These are phyloP conservation scores for Coniochaeta pulveracea DNA, from an alignment of 2,329 filamentous ascomycete species.

Conservation along the genomic window DNA sequence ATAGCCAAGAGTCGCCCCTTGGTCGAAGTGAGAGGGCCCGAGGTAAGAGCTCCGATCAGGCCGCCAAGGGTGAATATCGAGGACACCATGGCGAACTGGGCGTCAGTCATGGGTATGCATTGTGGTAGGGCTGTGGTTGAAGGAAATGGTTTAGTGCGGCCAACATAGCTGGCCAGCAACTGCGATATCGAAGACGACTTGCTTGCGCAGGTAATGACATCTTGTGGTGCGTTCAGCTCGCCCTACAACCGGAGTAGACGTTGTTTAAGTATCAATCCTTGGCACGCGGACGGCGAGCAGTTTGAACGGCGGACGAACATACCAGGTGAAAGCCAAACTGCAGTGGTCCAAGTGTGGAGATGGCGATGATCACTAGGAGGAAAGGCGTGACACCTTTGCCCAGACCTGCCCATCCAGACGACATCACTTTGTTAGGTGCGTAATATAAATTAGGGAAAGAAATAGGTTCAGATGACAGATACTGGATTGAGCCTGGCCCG, in stretches of 20 bases:
- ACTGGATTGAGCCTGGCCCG: neutral
- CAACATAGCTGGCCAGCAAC: conserved; percentile 8
- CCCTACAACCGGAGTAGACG: conserved; percentile 40
- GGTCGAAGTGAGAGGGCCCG: conserved; percentile 67
- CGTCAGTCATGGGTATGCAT: conserved; percentile 81
- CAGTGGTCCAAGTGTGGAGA: conserved; percentile 75
- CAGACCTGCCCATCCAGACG: neutral
- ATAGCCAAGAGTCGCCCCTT: conserved; percentile 69
- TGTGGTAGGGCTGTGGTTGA: conserved; percentile 41
- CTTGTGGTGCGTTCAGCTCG: conserved; percentile 89
- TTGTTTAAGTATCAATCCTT: conserved; percentile 6
- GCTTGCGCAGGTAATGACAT: conserved; percentile 79
- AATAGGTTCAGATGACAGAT: neutral
- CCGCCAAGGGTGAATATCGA: conserved; percentile 90
- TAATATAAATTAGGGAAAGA: neutral
- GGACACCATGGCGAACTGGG: conserved; percentile 74
- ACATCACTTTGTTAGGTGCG: neutral
- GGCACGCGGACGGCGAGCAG: conserved; percentile 5
- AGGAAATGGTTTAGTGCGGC: conserved; percentile 6
- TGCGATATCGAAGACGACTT: conserved; percentile 23
- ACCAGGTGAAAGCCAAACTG: conserved; percentile 94
- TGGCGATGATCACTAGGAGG: conserved; percentile 62
- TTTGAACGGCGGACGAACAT: conserved; percentile 17
- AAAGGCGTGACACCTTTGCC: conserved; percentile 53
- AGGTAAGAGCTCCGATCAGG: conserved; percentile 67